These are phyloP conservation scores for Parastagonospora avenae DNA, from an alignment of 2,329 filamentous ascomycete genomes.

Conservation along the genomic window DNA sequence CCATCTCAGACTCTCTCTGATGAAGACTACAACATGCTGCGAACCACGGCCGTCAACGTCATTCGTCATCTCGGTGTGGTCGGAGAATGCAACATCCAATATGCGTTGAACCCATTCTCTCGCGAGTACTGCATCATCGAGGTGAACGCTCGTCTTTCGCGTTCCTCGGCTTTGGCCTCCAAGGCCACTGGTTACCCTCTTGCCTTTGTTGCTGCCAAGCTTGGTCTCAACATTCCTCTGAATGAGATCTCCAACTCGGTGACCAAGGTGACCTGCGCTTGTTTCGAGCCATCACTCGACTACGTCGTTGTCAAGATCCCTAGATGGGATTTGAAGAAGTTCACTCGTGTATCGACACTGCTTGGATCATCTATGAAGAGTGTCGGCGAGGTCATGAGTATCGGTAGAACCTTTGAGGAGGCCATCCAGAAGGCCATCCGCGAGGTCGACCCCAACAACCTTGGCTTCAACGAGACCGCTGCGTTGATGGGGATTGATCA, in stretches of 20 bases:
- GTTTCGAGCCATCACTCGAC: constrained; percentile 97
- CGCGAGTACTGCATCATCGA: constrained; percentile 99
- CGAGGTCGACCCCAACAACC: constrained; percentile 91
- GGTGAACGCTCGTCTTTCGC: constrained; percentile 93
- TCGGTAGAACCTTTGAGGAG: constrained; percentile 95
- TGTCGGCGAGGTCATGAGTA: constrained; percentile 98
- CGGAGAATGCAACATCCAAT: constrained; percentile 99
- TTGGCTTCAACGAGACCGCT: constrained; percentile 88
- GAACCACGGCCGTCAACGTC: constrained; percentile 95
- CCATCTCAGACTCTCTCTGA: constrained; percentile 96
- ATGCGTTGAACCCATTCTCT: constrained; percentile 93
- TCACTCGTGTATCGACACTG: constrained; percentile 92
- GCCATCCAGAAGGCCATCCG: constrained; percentile 98
- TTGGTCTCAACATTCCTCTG: constrained; percentile 90
- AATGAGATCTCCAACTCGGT: constrained; percentile 97
- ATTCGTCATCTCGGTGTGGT: constrained; percentile 97
- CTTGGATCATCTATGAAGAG: constrained; percentile 99
- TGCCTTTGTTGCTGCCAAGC: constrained; percentile 95
- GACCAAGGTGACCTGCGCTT: constrained; percentile 93
- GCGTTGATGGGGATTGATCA: constrained; percentile 92
- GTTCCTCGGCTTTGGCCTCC: constrained; percentile 92
- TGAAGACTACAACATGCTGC: constrained; percentile 98
- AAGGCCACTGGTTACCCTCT: constrained; percentile 97
- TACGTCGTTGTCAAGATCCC: constrained; percentile 99
- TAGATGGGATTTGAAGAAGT: constrained; percentile 98